phyloP scores from a whole-genome alignment of 768 basidiomycete genomes.

The Xerocomus potaroensis region DNA sequence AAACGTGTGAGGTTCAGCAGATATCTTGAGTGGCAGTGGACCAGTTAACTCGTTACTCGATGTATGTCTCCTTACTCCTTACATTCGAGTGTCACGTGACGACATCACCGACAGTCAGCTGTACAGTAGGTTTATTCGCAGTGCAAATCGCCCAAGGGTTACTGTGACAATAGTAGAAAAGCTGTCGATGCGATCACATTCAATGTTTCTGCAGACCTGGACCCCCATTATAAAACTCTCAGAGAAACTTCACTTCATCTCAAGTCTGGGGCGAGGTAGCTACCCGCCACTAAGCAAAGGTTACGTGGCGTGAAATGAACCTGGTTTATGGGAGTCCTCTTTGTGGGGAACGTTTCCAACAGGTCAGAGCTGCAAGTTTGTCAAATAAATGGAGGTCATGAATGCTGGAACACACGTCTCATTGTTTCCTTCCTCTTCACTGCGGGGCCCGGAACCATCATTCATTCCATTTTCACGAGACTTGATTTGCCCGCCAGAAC shows the following conservation, averaged over 20 bases:
- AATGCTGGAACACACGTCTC: slow-evolving; percentile 60
- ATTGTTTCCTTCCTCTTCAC: slow-evolving; percentile 47
- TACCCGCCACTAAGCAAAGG: slow-evolving; percentile 84
- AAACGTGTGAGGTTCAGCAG: slow-evolving; percentile 11
- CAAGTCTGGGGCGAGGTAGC: slow-evolving; percentile 57
- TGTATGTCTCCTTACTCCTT: neutral
- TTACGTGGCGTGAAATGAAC: slow-evolving; percentile 95
- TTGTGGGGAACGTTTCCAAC: slow-evolving; percentile 89
- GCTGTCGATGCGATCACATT: too few relatives aligned
- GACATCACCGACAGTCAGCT: too few relatives aligned
- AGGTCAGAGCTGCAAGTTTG: slow-evolving; percentile 63
- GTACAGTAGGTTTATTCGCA: neutral
- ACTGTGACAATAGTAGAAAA: neutral
- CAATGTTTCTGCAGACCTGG: too few relatives aligned
- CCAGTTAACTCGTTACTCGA: slow-evolving; percentile 3
- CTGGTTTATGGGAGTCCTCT: slow-evolving; percentile 89
- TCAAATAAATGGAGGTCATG: neutral
- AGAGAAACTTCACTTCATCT: too few relatives aligned
- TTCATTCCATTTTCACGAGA: slow-evolving; percentile 51
- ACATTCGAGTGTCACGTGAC: slow-evolving; percentile 19
- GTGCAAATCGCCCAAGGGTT: neutral
- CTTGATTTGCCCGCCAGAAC: slow-evolving; percentile 63
- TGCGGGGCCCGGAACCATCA: slow-evolving; percentile 30
- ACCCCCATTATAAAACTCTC: too few relatives aligned
- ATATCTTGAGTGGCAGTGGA: slow-evolving; percentile 27